phyloP scores from a whole-genome alignment of 2,329 filamentous ascomycete species.

The Aspergillus cejpii region DNA sequence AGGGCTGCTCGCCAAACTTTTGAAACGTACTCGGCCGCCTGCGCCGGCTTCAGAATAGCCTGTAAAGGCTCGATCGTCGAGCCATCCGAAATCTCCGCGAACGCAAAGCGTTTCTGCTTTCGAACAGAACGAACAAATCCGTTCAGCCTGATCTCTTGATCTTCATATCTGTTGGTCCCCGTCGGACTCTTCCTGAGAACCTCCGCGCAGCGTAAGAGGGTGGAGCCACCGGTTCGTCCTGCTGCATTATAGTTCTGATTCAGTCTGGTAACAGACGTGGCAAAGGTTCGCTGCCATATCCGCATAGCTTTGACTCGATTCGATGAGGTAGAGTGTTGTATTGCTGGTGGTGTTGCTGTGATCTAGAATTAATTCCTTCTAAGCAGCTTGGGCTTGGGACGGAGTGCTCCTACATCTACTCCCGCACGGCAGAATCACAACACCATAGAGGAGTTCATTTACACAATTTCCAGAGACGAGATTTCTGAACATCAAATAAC shows the following conservation, averaged over 20 bases:
- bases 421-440: conserved; percentile 3
- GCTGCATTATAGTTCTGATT: conserved; percentile 21
- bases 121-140: conserved; percentile 80
- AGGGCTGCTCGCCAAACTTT: neutral
- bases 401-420: no score
- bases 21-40: conserved; percentile 62
- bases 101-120: conserved; percentile 75
- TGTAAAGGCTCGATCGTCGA: conserved; percentile 74
- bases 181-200: conserved; percentile 30
- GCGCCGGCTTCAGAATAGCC: conserved; percentile 65
- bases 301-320: conserved; percentile 28
- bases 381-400: no score
- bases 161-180: conserved; percentile 27
- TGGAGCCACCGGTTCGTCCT: conserved; percentile 12
- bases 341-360: conserved; percentile 4
- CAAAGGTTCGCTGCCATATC: conserved; percentile 37
- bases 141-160: conserved; percentile 52
- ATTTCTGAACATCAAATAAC: no score
- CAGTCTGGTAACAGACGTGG: conserved; percentile 32
- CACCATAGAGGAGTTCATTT: no score
- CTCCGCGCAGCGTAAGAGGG: conserved; percentile 34
- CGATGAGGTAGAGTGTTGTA: conserved; percentile 9
- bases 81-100: conserved; percentile 81
- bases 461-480: neutral
- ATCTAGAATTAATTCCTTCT: conserved; percentile 2